A percentile compares a stretch with the other conserved stretches of the same genome.
These are phyloP conservation scores for Coriaria nepalensis DNA, from an alignment of 306 rosid species.

Conservation along the genomic window DNA sequence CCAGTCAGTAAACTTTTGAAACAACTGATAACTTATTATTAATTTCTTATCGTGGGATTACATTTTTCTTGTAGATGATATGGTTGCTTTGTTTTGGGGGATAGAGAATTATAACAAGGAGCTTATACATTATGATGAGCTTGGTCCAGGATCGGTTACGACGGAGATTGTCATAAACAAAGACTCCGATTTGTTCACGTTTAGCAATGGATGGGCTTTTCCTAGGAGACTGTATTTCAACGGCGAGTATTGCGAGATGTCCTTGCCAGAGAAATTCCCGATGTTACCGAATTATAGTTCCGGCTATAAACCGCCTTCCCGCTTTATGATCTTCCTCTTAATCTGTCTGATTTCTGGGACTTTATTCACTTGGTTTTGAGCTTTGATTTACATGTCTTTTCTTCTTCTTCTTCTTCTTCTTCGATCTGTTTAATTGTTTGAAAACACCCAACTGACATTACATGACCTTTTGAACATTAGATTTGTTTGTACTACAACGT, in stretches of 20 bases:
- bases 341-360: slow-evolving; percentile 9
- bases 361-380: not conserved
- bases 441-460: too few relatives aligned
- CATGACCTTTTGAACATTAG: too few relatives aligned
- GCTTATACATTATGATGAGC: slow-evolving; percentile 25
- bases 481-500: too few relatives aligned
- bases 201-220: slow-evolving; percentile 64
- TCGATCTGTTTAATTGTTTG: too few relatives aligned
- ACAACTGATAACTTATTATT: too few relatives aligned
- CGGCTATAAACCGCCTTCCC: slow-evolving; percentile 7
- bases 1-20: too few relatives aligned
- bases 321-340: slow-evolving; percentile 3
- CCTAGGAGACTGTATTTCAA: slow-evolving; percentile 71
- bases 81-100: slow-evolving; percentile 66
- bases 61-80: slow-evolving; percentile 44
- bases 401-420: too few relatives aligned
- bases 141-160: slow-evolving; percentile 29
- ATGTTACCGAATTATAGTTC: slow-evolving; percentile 39
- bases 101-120: slow-evolving; percentile 39
- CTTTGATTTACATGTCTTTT: too few relatives aligned
- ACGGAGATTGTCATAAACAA: slow-evolving; percentile 51
- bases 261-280: slow-evolving; percentile 53
- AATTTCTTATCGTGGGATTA: too few relatives aligned
- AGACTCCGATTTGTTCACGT: slow-evolving; percentile 40
- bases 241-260: slow-evolving; percentile 64